Conservation (phyloP, 2,329 filamentous ascomycete species). For the Colletotrichum scovillei region DNA sequence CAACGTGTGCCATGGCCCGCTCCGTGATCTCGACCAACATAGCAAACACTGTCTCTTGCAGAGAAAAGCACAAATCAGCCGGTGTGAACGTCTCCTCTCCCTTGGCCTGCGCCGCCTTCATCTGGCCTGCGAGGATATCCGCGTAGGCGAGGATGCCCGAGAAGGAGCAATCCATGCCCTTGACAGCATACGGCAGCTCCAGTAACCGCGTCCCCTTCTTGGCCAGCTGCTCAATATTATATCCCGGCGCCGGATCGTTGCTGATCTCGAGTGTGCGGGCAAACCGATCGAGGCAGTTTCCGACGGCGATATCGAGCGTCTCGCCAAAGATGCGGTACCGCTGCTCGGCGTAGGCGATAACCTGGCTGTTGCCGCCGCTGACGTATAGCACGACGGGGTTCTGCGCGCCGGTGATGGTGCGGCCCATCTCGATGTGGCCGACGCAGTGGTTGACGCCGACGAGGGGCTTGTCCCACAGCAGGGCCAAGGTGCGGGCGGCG, state of each 20-base stretch:
- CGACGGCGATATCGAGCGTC: slow-evolving; percentile 96
- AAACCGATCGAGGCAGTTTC: slow-evolving; percentile 96
- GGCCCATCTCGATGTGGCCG: slow-evolving; percentile 98
- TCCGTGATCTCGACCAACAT: slow-evolving; percentile 99
- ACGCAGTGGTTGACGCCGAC: slow-evolving; percentile 98
- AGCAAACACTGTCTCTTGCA: slow-evolving; percentile 95
- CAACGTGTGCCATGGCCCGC: slow-evolving; percentile 97
- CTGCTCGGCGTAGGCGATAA: slow-evolving; percentile 95
- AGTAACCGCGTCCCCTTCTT: slow-evolving; percentile 78
- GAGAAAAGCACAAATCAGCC: slow-evolving; percentile 89
- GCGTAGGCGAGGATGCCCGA: slow-evolving; percentile 89
- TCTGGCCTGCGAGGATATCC: slow-evolving; percentile 80
- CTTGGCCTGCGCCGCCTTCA: slow-evolving; percentile 61
- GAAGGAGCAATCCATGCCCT: slow-evolving; percentile 99
- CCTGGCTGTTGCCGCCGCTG: slow-evolving; percentile 95
- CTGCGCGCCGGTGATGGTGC: slow-evolving; percentile 87
- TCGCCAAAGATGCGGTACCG: slow-evolving; percentile 98
- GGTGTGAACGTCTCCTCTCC: slow-evolving; percentile 73
- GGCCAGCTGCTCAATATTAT: slow-evolving; percentile 97
- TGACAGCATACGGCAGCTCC: slow-evolving; percentile 94
- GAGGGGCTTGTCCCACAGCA: slow-evolving; percentile 89
- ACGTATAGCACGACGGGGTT: slow-evolving; percentile 98
- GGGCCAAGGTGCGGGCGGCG: slow-evolving; percentile 81
- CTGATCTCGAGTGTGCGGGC: slow-evolving; percentile 90
- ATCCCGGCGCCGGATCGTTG: slow-evolving; percentile 96